Percentiles rank a stretch among this genome's conserved stretches.
Conservation (phyloP, 441 rosid genomes). For the Populus hybrid region DNA sequence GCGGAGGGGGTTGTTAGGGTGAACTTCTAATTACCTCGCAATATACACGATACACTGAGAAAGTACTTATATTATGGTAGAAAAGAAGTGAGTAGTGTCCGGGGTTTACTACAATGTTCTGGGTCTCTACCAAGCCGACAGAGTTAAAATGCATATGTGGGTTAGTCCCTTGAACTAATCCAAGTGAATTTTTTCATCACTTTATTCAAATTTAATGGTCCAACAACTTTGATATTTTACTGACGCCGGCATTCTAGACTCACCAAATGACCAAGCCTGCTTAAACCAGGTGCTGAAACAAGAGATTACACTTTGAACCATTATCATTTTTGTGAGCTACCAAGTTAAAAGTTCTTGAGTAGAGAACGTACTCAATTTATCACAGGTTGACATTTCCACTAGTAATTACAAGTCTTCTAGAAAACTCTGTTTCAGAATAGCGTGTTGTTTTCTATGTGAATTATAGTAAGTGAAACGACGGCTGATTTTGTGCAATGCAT, state of each 20-base stretch:
- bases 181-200: background rate
- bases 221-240: background rate
- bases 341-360: no score
- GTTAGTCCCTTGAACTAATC: background rate
- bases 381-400: background rate
- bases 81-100: no score
- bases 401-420: background rate
- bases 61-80: no score
- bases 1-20: background rate
- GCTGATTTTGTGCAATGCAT: background rate
- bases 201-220: background rate
- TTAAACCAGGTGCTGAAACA: background rate
- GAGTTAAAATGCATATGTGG: background rate
- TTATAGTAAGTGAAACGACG: background rate
- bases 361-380: no score
- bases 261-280: background rate
- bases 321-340: no score
- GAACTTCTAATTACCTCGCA: background rate
- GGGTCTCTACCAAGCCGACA: no score
- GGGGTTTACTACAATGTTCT: no score
- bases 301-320: background rate
- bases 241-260: background rate
- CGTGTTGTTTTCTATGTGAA: background rate
- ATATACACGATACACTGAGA: background rate
- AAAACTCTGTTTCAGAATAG: background rate